Base-by-base conservation (phyloP, 1,284 basidiomycete species). In the Pseudozyma sp. region DNA sequence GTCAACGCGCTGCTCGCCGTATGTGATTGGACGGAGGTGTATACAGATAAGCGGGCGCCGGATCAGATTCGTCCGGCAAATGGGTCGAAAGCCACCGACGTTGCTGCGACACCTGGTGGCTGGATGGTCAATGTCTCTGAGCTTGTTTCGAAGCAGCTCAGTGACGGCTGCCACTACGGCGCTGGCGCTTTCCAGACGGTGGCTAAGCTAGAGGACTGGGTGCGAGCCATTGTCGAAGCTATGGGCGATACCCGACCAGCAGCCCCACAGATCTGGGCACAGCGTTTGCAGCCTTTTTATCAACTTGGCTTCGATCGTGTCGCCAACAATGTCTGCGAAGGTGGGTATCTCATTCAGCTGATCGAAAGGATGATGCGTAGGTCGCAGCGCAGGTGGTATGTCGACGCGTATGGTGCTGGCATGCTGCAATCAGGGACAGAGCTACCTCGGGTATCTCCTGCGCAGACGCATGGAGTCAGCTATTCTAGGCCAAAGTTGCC, bases 1-100 rank as follows among this genome's bases (percentile, higher is more conserved):
- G 87, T 86, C 49, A 89, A 88, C 64, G 87, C 89, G 9, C 85
- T 89, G 44, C 87, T 87, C 45, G 87, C 89, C 0, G 84, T 90
- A 6, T 90, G 89, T 76, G 88, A 89, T 78, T 90, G 90, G 90
- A 84, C 84, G 34, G 88, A 88, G 19, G 82, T 80, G 38, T 77
- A 80, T 35, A 9, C 56, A 7, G 77, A 74, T 9, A 60, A 55
- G 39, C 48, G 44, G 13, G 38, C 47, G 19, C 5, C 4, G 34
- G 21, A 52, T 9, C 47, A 47, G 11, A 31, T 31, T 14, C 39
- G 4, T 21, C 13, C 16, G 25, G 18, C 35, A 43, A 71, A 10
- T 18, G 36, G 12, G 25, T 31, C 25, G 25, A 31, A 31, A 39
- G 13, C 9, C 14, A 19, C 34, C 19, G 12, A 16, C 16, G 56